Evolutionary conservation across 2,329 filamentous ascomycete genomes (phyloP).

Genomic region (Colletotrichum costaricense): DNA sequence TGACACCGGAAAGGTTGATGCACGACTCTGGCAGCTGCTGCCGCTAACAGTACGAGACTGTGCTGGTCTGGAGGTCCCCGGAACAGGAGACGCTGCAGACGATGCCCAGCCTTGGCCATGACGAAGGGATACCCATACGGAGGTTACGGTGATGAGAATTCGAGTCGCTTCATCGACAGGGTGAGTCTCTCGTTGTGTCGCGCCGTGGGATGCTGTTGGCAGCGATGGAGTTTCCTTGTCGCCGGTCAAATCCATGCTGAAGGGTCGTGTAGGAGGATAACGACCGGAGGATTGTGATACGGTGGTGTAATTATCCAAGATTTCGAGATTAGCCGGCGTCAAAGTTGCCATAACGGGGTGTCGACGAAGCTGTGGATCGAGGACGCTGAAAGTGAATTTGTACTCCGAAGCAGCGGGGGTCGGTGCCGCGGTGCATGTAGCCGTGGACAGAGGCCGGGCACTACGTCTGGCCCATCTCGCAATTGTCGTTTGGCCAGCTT

Average conservation of each 20-base stretch:
- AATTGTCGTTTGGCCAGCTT: slow-evolving; percentile 67
- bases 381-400: slow-evolving; percentile 82
- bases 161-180: slow-evolving; percentile 39
- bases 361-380: slow-evolving; percentile 74
- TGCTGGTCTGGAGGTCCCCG: slow-evolving; percentile 5
- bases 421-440: slow-evolving; percentile 35
- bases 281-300: slow-evolving; percentile 62
- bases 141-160: slow-evolving; percentile 40
- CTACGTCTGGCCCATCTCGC: slow-evolving; percentile 75
- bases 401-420: slow-evolving; percentile 50
- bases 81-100: slow-evolving; percentile 5
- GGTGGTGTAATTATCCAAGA: slow-evolving; percentile 75
- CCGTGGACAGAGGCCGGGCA: slow-evolving; percentile 39
- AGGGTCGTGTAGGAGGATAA: slow-evolving; percentile 57
- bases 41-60: slow-evolving; percentile 18
- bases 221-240: slow-evolving; percentile 22
- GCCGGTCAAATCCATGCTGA: slow-evolving; percentile 37
- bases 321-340: slow-evolving; percentile 71
- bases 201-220: not conserved
- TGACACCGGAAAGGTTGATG: slow-evolving; percentile 29
- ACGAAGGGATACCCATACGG: slow-evolving; percentile 41
- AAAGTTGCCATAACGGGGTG: slow-evolving; percentile 82
- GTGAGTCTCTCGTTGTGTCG: slow-evolving; percentile 28
- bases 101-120: slow-evolving; percentile 37
- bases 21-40: slow-evolving; percentile 19